phyloP scores from a whole-genome alignment of 805 yeast genomes.

The Myxozyma melibiosi region DNA sequence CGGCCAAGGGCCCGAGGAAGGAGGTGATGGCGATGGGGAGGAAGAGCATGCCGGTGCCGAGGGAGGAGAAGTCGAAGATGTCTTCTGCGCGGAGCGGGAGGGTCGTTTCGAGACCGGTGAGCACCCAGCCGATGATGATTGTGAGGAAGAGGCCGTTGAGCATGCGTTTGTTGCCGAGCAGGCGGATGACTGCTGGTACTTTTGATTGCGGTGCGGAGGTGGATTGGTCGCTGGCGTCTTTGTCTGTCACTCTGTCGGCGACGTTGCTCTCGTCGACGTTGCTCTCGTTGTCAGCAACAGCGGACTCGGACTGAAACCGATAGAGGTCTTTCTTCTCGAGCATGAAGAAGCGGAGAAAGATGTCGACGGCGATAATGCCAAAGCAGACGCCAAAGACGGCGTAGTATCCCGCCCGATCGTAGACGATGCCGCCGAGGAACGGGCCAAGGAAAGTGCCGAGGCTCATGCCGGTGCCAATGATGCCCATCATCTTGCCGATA shows the following conservation, averaged over 20 bases:
- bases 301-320: constrained; percentile 29
- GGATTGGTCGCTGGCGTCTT: not conserved
- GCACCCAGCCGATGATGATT: constrained; percentile 39
- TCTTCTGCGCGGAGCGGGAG: constrained; percentile 40
- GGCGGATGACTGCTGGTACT: not conserved
- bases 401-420: constrained; percentile 40
- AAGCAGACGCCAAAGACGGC: constrained; percentile 41
- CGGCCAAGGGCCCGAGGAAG: constrained; percentile 38
- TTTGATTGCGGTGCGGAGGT: not conserved
- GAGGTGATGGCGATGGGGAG: constrained; percentile 41
- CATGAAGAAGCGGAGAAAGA: constrained; percentile 41
- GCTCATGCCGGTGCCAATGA: constrained; percentile 39
- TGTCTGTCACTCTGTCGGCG: not conserved
- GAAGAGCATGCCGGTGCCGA: constrained; percentile 40
- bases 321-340: constrained; percentile 36
- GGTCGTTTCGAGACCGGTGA: constrained; percentile 42
- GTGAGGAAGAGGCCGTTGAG: constrained; percentile 35
- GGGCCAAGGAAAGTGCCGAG: constrained; percentile 43
- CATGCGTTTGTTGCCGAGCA: constrained; percentile 32
- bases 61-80: constrained; percentile 39
- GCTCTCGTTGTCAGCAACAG: not conserved
- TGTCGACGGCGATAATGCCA: constrained; percentile 39
- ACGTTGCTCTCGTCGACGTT: not conserved
- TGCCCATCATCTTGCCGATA: constrained; percentile 40
- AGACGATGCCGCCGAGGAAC: constrained; percentile 43